Base-by-base conservation (phyloP, 2,329 filamentous ascomycete species). In the Ceratocystis alfenasii region DNA sequence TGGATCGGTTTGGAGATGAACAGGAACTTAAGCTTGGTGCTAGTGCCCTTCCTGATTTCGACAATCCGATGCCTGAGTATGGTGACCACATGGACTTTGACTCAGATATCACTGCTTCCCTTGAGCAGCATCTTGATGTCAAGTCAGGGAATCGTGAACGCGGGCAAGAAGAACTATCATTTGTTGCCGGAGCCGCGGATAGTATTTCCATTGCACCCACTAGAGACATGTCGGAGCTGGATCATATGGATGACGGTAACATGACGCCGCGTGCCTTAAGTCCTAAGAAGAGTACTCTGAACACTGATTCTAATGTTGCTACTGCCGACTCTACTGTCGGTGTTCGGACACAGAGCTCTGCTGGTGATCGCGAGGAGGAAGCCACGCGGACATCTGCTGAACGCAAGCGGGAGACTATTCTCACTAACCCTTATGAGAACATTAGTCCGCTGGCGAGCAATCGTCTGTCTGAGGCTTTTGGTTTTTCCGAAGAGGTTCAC, bases 41-140 rank as follows among this genome's bases (percentile, higher is more conserved):
- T 55, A 90, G 81, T 72, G 87, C 86, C 60, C 74, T 92, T 68
- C 90, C 90, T 2, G 81, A 87, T 69, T 76, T 83, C 45, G 76
- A 86, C 66, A 80, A 92, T 70, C 87, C 88, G 4, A 83, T 92
- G 78, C 89, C 88, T 0, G 90, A 92, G 72, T 85, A 89, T 71
- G 90, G 87, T 3, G 87, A 89, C 69, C 70, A 76, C 1, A 78
- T 81, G 10, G 81, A 84, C 46, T 59, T 66, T 22, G 90, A 95
- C 68, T 81, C 90, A 17, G 87, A 84, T 59, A 95, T 91, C 20
- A 95, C 95, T 72, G 90, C 90, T 2, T 96, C 92, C 0, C 85
- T 95, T 50, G 83, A 91, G 69, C 90, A 88, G 20, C 87, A 86
- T 0, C 82, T 88, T 62, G 55, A 30, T n/a, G 55, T 59, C 2